Conservation (phyloP, 2,329 filamentous ascomycete species). For the Fusarium algeriense region DNA sequence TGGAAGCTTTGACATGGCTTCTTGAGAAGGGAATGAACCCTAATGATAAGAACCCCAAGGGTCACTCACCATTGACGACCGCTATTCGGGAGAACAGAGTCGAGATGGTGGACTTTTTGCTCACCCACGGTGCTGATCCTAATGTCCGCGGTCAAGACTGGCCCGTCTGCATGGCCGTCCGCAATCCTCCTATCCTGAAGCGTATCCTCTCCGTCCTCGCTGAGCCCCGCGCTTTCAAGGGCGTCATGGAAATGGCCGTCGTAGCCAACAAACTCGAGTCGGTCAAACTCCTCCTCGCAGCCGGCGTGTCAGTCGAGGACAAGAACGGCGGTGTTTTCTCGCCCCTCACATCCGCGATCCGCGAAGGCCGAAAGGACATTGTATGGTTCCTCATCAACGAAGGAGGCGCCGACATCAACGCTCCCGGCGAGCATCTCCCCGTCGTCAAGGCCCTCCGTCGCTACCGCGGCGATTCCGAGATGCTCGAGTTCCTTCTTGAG, state of each 20-base stretch:
- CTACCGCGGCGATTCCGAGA: slow-evolving; percentile 67
- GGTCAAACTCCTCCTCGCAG: slow-evolving; percentile 72
- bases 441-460: slow-evolving; percentile 77
- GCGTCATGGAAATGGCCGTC: slow-evolving; percentile 76
- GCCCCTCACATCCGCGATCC: slow-evolving; percentile 74
- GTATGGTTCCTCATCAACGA: slow-evolving; percentile 71
- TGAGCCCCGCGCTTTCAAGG: slow-evolving; percentile 72
- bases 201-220: slow-evolving; percentile 68
- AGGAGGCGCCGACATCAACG: slow-evolving; percentile 73
- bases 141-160: slow-evolving; percentile 75
- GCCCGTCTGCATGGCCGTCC: slow-evolving; percentile 77
- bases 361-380: slow-evolving; percentile 71
- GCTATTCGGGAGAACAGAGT: slow-evolving; percentile 71
- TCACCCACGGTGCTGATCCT: slow-evolving; percentile 70
- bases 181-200: slow-evolving; percentile 69
- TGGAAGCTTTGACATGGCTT: slow-evolving; percentile 70
- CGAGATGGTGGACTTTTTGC: slow-evolving; percentile 70
- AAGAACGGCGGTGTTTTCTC: slow-evolving; percentile 80
- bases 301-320: slow-evolving; percentile 76
- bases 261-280: slow-evolving; percentile 75
- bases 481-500: slow-evolving; percentile 72
- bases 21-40: slow-evolving; percentile 70
- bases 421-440: slow-evolving; percentile 77
- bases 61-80: slow-evolving; percentile 73
- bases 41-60: slow-evolving; percentile 69